Evolutionary conservation across 345 rosid genomes (phyloP), one percentile per base, ranked within the genome.

Genomic region (Gossypium stocksii): DNA sequence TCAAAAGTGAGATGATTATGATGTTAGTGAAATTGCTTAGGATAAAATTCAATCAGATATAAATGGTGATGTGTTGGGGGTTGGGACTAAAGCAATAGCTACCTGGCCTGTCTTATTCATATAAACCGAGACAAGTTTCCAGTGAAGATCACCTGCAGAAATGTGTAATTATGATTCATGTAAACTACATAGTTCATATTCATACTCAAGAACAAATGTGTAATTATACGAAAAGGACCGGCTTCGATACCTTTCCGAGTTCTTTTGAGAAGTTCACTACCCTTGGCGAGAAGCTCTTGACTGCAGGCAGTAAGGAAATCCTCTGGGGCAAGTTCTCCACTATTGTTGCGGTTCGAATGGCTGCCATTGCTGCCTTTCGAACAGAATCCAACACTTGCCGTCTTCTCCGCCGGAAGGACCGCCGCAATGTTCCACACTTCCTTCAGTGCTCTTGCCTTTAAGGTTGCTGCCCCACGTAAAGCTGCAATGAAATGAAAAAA

Each of bases 81-180:
- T 2, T n/a, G 3, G 49, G 49, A 41, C 14, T 5, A 13, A 22
- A 19, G 9, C 13, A 59, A 74, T 27, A 13, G 62, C 25, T 46
- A 87, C 91, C 87, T 91, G 89, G 45, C 94, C 85, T 16, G 82
- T 44, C 83, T 83, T 80, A 76, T 91, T 89, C 54, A 93, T 87
- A 78, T 95, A 91, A 71, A 88, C 94, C 9, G 93, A 91, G n/a
- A 93, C 94, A 60, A 90, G 61, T 79, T 95, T 93, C 97, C 96
- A 95, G 78, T 93, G 99, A 77, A 95, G 92, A 66, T 93, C 99
- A 53, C 97, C 99, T 95, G 93, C 77, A 59, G 2, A 71, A 1
- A 59, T 58, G 6, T 22, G 14, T 4, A 65, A 17, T 61, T 2
- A 38, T 15, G 27, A 58, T 59, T 20, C 61, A 29, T 0, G 3